Evolutionary conservation across 805 yeast genomes (phyloP).

Genomic region (Starmerella tilneyi): DNA sequence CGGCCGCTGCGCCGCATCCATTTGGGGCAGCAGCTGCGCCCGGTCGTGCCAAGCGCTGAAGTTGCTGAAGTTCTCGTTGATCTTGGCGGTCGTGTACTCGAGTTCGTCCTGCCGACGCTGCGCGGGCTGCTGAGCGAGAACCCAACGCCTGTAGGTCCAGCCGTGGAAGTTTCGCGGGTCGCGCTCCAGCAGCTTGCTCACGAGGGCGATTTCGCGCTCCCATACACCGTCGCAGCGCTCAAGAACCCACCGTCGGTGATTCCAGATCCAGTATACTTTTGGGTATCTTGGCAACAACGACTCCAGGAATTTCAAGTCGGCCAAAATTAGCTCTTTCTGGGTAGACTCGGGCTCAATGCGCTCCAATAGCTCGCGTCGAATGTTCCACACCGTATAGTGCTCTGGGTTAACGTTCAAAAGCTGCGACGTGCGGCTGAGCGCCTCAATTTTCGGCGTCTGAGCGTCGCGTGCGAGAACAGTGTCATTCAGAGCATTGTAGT

Average conservation of each 20-base stretch:
- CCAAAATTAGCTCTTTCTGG: conserved; percentile 31
- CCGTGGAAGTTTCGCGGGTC: conserved; percentile 90
- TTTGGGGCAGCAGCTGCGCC: conserved; percentile 50
- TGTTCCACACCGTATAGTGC: conserved; percentile 82
- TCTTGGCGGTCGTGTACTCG: conserved; percentile 64
- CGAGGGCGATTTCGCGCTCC: conserved; percentile 60
- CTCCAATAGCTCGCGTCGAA: conserved; percentile 58
- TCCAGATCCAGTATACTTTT: conserved; percentile 96
- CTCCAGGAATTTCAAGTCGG: conserved; percentile 56
- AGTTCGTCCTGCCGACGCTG: conserved; percentile 40
- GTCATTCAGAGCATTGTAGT: conserved; percentile 42
- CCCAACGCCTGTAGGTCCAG: conserved; percentile 82
- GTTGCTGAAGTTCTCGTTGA: conserved; percentile 76
- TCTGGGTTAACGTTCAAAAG: conserved; percentile 69
- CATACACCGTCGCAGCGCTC: conserved; percentile 42
- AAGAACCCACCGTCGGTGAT: conserved; percentile 78
- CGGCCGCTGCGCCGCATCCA: conserved; percentile 33
- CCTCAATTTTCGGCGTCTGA: conserved; percentile 30
- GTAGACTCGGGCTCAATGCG: conserved; percentile 24
- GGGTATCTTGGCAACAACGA: conserved; percentile 55
- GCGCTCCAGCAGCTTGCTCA: conserved; percentile 51
- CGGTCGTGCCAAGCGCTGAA: conserved; percentile 95
- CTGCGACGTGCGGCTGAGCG: conserved; percentile 46
- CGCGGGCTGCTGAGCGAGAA: conserved; percentile 33
- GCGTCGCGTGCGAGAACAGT: conserved; percentile 31